phyloP scores from a whole-genome alignment of 495 filamentous ascomycete species.

The Penicillium paradoxum region DNA sequence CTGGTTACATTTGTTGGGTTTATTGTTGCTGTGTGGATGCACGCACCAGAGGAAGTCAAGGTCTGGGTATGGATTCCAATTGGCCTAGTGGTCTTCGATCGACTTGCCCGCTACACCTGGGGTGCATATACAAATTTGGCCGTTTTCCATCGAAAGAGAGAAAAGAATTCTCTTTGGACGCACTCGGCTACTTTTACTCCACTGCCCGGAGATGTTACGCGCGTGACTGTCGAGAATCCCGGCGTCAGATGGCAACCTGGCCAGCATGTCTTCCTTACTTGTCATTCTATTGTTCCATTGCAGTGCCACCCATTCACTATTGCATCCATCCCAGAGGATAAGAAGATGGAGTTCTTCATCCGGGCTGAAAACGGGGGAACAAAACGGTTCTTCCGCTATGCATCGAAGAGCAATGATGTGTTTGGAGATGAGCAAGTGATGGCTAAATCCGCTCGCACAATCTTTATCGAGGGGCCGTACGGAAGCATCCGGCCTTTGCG shows the following conservation, averaged over 20 bases:
- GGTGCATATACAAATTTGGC: constrained; percentile 63
- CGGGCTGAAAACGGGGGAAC: constrained; percentile 70
- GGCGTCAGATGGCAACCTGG: constrained; percentile 69
- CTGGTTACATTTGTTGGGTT: constrained; percentile 63
- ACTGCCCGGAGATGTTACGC: constrained; percentile 58
- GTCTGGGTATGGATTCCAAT: constrained; percentile 69
- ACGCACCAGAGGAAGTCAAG: constrained; percentile 53
- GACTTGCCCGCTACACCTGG: constrained; percentile 48
- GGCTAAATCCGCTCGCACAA: constrained; percentile 15
- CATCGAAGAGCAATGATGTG: constrained; percentile 42
- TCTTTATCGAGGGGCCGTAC: constrained; percentile 50
- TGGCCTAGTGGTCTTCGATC: constrained; percentile 65
- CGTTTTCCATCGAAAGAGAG: constrained; percentile 43
- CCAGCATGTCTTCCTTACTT: constrained; percentile 73
- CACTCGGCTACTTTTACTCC: constrained; percentile 58
- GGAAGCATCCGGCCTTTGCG: constrained; percentile 42
- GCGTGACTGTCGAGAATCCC: constrained; percentile 63
- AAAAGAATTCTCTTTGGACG: constrained; percentile 19
- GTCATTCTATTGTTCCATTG: constrained; percentile 60
- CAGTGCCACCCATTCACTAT: constrained; percentile 85
- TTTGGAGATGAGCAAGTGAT: constrained; percentile 7
- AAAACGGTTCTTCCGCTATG: constrained; percentile 56
- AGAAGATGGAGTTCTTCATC: constrained; percentile 65
- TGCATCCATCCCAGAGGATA: constrained; percentile 52
- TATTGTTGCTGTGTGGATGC: constrained; percentile 57